phyloP scores from a whole-genome alignment of 2,329 filamentous ascomycete species.

The Blastomyces gilchristii region DNA sequence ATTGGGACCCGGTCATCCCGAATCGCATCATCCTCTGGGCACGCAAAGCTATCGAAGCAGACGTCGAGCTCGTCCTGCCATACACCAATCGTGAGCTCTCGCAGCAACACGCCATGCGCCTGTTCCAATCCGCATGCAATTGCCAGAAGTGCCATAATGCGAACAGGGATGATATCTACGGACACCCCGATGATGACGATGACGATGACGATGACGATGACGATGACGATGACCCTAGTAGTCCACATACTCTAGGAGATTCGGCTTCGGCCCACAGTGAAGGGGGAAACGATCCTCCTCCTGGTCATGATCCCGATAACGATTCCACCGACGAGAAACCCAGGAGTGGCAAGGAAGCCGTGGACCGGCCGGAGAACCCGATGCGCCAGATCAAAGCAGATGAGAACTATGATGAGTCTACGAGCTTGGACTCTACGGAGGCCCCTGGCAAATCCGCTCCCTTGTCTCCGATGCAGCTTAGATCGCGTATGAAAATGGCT shows the following conservation, averaged over 20 bases:
- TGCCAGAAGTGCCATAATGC: slow-evolving; percentile 4
- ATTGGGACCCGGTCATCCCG: slow-evolving; percentile 21
- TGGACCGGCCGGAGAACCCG: neutral
- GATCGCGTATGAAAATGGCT: too few relatives aligned
- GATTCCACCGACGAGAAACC: neutral
- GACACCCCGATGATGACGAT: neutral
- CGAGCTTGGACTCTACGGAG: neutral
- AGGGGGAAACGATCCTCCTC: too few relatives aligned
- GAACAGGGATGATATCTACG: neutral
- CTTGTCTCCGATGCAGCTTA: too few relatives aligned
- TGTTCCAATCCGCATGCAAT: slow-evolving; percentile 8
- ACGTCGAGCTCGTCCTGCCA: slow-evolving; percentile 20
- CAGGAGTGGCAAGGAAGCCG: neutral
- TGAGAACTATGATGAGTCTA: neutral
- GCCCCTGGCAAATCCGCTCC: neutral
- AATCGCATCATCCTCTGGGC: slow-evolving; percentile 26
- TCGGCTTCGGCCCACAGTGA: neutral
- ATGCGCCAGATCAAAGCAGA: neutral
- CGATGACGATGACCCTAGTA: neutral
- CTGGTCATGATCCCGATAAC: neutral
- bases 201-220: neutral
- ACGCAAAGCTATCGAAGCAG: slow-evolving; percentile 16
- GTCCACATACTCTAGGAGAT: neutral
- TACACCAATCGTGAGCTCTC: slow-evolving; percentile 9
- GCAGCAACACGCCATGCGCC: slow-evolving; percentile 7